Percentiles rank a stretch among this genome's conserved stretches.
Conservation (phyloP, 306 rosid genomes). For the Heteromeles arbutifolia region DNA sequence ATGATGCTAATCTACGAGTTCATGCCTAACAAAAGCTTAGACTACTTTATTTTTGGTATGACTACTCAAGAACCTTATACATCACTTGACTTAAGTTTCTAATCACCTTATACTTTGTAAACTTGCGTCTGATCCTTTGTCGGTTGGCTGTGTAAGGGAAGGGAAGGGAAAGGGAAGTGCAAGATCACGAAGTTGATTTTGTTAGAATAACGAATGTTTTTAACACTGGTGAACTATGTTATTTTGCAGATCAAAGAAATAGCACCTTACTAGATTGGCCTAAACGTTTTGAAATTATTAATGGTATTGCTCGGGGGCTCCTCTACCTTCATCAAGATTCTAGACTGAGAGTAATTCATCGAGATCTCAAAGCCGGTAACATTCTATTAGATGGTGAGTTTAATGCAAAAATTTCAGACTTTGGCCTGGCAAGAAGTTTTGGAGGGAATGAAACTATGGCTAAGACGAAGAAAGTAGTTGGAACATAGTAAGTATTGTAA, state of each 20-base stretch:
- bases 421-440: constrained; percentile 41
- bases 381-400: constrained; percentile 24
- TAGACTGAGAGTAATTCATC: constrained; percentile 32
- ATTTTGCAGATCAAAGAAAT: background rate
- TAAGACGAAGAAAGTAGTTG: constrained; percentile 29
- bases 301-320: constrained; percentile 31
- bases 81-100: no score
- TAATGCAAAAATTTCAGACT: constrained; percentile 40
- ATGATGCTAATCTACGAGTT: constrained; percentile 33
- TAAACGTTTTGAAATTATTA: constrained; percentile 25
- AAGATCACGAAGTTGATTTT: no score
- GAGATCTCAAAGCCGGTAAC: constrained; percentile 41
- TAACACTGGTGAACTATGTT: background rate
- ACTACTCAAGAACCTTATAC: background rate
- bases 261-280: constrained; percentile 6
- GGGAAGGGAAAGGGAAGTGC: no score
- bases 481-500: constrained; percentile 38
- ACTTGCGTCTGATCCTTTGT: background rate
- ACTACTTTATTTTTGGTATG: constrained; percentile 38
- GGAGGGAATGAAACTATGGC: constrained; percentile 20
- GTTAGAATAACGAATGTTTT: no score
- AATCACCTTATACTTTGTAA: no score
- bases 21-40: constrained; percentile 41
- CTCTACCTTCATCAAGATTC: constrained; percentile 45
- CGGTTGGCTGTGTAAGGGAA: no score